Conservation (phyloP, 2,329 filamentous ascomycete species). For the Dryadomyces sulphureus region DNA sequence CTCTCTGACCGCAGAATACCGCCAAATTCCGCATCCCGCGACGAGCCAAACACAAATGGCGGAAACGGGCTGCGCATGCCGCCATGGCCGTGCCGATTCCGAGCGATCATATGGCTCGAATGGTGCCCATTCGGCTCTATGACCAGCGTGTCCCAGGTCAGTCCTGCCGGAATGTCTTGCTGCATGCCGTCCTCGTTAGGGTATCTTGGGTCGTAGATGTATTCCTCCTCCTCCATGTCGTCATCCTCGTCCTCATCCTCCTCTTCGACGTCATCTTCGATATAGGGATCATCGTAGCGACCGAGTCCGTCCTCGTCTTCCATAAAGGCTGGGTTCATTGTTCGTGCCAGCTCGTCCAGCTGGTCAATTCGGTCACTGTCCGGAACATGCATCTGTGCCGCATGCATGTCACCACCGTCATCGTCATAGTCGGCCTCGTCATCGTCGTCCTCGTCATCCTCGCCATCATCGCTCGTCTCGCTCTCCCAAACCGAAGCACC, state of each 20-base stretch:
- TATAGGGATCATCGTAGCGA: slow-evolving; percentile 35
- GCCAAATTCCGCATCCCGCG: slow-evolving; percentile 39
- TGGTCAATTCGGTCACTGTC: slow-evolving; percentile 20
- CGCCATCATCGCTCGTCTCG: slow-evolving; percentile 36
- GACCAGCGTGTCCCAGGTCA: slow-evolving; percentile 43
- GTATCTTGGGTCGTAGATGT: slow-evolving; percentile 45
- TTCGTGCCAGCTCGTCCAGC: slow-evolving; percentile 17
- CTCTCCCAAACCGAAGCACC: slow-evolving; percentile 48
- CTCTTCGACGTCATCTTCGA: slow-evolving; percentile 44
- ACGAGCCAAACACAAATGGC: slow-evolving; percentile 37
- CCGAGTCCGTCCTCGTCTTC: slow-evolving; percentile 33
- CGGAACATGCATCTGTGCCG: slow-evolving; percentile 30
- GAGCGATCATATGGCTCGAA: slow-evolving; percentile 24
- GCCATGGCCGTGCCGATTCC: slow-evolving; percentile 37
- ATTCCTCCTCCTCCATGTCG: slow-evolving; percentile 54
- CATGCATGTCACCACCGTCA: slow-evolving; percentile 14
- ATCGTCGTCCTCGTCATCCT: slow-evolving; percentile 39
- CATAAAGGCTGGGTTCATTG: slow-evolving; percentile 3
- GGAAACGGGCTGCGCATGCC: slow-evolving; percentile 45
- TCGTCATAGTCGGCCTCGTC: slow-evolving; percentile 34
- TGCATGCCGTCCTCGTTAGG: slow-evolving; percentile 27
- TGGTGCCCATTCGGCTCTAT: slow-evolving; percentile 31
- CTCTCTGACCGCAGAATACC: slow-evolving; percentile 37
- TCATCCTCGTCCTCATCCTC: slow-evolving; percentile 49
- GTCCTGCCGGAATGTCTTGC: slow-evolving; percentile 26